Evolutionary conservation across 1,284 basidiomycete species (phyloP).

Genomic region (Fomitopsis palustris): DNA sequence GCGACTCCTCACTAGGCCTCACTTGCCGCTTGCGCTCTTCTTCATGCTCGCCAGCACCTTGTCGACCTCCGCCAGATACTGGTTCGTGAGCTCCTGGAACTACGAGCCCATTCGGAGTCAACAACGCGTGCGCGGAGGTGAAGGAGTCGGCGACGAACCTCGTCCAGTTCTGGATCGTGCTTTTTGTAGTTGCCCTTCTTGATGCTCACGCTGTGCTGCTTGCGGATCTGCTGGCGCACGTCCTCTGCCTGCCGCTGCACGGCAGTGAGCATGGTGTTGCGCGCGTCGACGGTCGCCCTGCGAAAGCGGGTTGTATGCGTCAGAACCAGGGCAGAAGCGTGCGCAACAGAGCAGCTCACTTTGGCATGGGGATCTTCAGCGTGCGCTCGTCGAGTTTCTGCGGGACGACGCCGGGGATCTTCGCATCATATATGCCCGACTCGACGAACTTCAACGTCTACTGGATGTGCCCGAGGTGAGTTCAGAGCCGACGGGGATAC

Average conservation of each 20-base stretch:
- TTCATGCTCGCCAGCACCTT: conserved; percentile 60
- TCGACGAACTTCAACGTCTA: conserved; percentile 75
- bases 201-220: conserved; percentile 56
- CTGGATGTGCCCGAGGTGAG: conserved; percentile 22
- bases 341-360: conserved; percentile 38
- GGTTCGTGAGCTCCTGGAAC: conserved; percentile 72
- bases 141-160: conserved; percentile 39
- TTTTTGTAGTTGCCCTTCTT: conserved; percentile 70
- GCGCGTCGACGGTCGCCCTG: conserved; percentile 74
- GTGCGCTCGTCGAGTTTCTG: conserved; percentile 67
- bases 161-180: conserved; percentile 59
- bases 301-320: not conserved
- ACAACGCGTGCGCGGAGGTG: not conserved
- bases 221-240: conserved; percentile 69
- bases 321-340: not conserved
- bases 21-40: conserved; percentile 40
- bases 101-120: conserved; percentile 26
- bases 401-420: conserved; percentile 66
- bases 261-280: conserved; percentile 47
- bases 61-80: conserved; percentile 60
- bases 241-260: conserved; percentile 69
- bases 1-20: no score
- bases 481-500: not conserved
- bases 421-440: conserved; percentile 65
- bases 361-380: conserved; percentile 74